Conservation (phyloP, 2,329 filamentous ascomycete genomes). For the Aschersonia sp. region DNA sequence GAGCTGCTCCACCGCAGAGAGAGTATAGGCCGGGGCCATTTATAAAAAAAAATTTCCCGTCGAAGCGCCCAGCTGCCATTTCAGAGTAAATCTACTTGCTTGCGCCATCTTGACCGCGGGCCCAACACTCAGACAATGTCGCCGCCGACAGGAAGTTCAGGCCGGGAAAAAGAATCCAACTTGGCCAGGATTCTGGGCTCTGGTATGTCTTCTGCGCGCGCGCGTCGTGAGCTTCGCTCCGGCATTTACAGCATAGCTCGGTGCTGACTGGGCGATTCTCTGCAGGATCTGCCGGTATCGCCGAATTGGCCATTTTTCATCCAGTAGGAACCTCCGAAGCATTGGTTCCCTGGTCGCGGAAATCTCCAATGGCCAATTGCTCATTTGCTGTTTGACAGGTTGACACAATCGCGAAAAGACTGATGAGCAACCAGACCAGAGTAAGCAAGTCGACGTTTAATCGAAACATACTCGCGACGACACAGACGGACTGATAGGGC, state of each 20-base stretch:
- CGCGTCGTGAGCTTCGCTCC: neutral
- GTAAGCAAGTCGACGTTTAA: constrained; percentile 24
- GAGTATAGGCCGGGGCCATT: neutral
- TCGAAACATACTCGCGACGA: neutral
- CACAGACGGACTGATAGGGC: neutral
- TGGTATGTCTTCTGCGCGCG: constrained; percentile 38
- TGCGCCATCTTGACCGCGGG: too few relatives aligned
- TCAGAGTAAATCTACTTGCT: too few relatives aligned
- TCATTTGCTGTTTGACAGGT: constrained; percentile 38
- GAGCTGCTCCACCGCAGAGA: neutral
- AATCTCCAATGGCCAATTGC: neutral
- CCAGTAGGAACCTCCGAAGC: constrained; percentile 40
- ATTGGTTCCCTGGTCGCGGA: neutral
- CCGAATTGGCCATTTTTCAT: constrained; percentile 86
- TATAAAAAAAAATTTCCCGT: neutral
- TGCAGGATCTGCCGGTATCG: constrained; percentile 78
- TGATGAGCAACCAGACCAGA: constrained; percentile 89
- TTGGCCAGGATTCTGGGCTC: constrained; percentile 80
- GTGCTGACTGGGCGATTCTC: constrained; percentile 8
- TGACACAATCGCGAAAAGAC: constrained; percentile 94
- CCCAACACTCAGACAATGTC: constrained; percentile 34
- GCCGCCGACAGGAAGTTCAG: constrained; percentile 31
- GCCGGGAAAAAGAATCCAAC: constrained; percentile 68
- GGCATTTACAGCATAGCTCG: neutral
- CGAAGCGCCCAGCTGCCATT: too few relatives aligned